These are phyloP conservation scores for Daldinia decipiens DNA, from an alignment of 495 filamentous ascomycete species.

Conservation along the genomic window DNA sequence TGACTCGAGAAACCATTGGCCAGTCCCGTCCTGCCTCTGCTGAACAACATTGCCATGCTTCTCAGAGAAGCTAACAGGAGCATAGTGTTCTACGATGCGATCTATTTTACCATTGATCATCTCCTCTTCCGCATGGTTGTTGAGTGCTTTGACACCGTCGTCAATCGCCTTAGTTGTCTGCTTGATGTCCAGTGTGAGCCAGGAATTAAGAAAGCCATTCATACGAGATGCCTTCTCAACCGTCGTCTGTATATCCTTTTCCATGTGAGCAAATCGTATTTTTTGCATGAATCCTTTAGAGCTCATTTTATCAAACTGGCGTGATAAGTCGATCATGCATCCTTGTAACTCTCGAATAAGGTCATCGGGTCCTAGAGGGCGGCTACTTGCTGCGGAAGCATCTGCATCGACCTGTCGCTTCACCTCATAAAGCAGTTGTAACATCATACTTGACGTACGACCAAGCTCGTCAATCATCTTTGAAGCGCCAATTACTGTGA, in stretches of 20 bases:
- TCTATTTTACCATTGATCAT: conserved; percentile 28
- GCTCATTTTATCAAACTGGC: conserved; percentile 30
- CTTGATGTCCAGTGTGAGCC: conserved; percentile 38
- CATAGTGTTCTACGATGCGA: conserved; percentile 39
- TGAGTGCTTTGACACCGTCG: conserved; percentile 30
- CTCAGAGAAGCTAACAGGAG: conserved; percentile 39
- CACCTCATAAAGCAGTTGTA: conserved; percentile 34
- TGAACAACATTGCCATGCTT: conserved; percentile 51
- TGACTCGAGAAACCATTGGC: conserved; percentile 54
- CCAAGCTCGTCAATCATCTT: conserved; percentile 35
- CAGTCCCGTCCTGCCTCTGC: conserved; percentile 51
- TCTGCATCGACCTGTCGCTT: conserved; percentile 22
- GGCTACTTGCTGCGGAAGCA: not conserved
- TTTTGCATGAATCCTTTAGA: conserved; percentile 24
- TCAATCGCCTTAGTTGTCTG: conserved; percentile 29
- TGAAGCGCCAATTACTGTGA: conserved; percentile 29
- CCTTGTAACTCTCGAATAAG: conserved; percentile 28
- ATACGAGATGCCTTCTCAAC: conserved; percentile 34
- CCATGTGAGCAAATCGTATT: conserved; percentile 27
- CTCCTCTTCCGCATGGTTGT: conserved; percentile 27
- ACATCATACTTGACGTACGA: conserved; percentile 31
- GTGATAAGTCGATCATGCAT: conserved; percentile 23
- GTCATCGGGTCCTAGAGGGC: conserved; percentile 23
- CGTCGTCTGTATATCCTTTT: conserved; percentile 40
- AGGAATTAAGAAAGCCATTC: conserved; percentile 35